These are phyloP conservation scores for Ascochyta viciae-villosae DNA, from an alignment of 2,329 filamentous ascomycete genomes.

Conservation along the genomic window DNA sequence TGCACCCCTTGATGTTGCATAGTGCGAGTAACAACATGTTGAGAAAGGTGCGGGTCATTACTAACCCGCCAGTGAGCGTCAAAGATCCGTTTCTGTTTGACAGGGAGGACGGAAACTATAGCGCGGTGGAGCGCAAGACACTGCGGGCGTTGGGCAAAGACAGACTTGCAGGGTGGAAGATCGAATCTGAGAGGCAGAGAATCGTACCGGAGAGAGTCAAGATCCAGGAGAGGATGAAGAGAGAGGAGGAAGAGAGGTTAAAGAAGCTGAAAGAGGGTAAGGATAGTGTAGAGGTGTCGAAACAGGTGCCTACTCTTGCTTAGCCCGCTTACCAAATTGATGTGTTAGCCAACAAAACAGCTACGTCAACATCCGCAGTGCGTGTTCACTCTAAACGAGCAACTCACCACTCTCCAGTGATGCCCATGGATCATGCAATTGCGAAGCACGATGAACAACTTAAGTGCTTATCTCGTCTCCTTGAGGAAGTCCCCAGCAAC, in stretches of 20 bases:
- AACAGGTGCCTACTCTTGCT: constrained; percentile 23
- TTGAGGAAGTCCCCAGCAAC: too few relatives aligned
- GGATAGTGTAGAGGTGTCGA: constrained; percentile 17
- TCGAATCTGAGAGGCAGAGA: constrained; percentile 57
- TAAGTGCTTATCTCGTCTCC: too few relatives aligned
- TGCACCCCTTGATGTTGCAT: constrained; percentile 69
- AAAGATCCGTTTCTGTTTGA: constrained; percentile 62
- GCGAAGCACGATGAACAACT: too few relatives aligned
- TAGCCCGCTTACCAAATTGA: background rate
- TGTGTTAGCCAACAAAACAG: too few relatives aligned
- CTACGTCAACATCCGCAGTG: too few relatives aligned
- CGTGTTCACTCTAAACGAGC: too few relatives aligned
- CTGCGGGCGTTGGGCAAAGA: constrained; percentile 58
- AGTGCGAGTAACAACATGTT: constrained; percentile 59
- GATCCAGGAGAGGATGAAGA: constrained; percentile 60
- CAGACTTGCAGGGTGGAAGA: constrained; percentile 61
- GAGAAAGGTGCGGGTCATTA: constrained; percentile 60
- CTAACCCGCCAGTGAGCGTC: constrained; percentile 62
- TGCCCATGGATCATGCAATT: too few relatives aligned
- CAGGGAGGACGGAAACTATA: constrained; percentile 59
- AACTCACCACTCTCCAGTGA: too few relatives aligned
- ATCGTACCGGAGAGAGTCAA: constrained; percentile 60
- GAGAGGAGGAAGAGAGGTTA: constrained; percentile 56
- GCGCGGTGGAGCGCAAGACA: constrained; percentile 64
- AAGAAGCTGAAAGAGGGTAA: constrained; percentile 35